A percentile compares a stretch with the other conserved stretches of the same genome.
These are phyloP conservation scores for Ophiocordyceps camponoti-floridani DNA, from an alignment of 2,329 filamentous ascomycete genomes.

Conservation along the genomic window DNA sequence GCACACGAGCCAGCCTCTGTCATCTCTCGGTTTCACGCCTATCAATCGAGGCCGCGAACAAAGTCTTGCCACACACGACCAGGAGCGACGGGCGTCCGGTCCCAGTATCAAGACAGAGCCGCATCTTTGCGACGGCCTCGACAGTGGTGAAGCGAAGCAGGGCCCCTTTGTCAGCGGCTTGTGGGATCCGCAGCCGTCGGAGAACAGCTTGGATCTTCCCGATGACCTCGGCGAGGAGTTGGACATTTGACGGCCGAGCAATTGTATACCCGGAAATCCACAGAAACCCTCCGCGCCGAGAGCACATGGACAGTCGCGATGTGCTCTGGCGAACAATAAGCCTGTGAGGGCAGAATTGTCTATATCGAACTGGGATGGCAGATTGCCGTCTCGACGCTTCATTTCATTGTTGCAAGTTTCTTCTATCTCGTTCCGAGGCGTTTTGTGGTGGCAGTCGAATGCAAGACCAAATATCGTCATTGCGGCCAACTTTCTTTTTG, in stretches of 20 bases:
- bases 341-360: neutral
- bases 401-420: neutral
- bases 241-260: conserved; percentile 6
- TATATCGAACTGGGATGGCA: neutral
- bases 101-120: conserved; percentile 9
- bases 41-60: conserved; percentile 9
- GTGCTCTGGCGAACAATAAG: neutral
- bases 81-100: conserved; percentile 1
- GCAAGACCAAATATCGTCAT: neutral
- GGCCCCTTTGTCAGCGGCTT: conserved; percentile 4
- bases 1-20: conserved; percentile 6
- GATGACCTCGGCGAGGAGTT: conserved; percentile 8
- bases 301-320: too few relatives aligned
- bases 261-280: too few relatives aligned
- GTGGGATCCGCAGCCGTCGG: conserved; percentile 9
- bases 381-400: neutral
- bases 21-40: conserved; percentile 12
- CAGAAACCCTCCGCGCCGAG: too few relatives aligned
- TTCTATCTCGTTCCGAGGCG: neutral
- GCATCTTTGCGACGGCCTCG: conserved; percentile 9
- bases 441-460: neutral
- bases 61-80: conserved; percentile 4
- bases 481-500: neutral
- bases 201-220: conserved; percentile 7
- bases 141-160: conserved; percentile 9